These are phyloP conservation scores for Tolypocladium tundrense DNA, from an alignment of 2,329 filamentous ascomycete genomes.

Conservation along the genomic window DNA sequence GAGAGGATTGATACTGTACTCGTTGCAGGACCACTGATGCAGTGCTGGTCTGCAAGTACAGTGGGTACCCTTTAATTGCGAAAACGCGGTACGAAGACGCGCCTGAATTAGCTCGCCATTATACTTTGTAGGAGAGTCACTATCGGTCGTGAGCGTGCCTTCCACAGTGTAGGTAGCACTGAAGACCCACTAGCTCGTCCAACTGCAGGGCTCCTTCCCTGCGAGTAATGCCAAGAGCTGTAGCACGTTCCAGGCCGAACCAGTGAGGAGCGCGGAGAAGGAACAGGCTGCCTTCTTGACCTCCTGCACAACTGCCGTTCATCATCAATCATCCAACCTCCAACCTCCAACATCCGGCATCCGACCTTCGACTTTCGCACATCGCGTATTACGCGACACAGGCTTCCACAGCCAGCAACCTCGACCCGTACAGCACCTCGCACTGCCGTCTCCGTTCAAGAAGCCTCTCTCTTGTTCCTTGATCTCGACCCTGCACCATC, in stretches of 20 bases:
- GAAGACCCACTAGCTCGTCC: background rate
- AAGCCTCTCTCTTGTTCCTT: background rate
- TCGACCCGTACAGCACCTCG: background rate
- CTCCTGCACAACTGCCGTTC: background rate
- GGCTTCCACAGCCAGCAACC: background rate
- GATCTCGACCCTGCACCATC: background rate
- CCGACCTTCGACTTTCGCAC: constrained; percentile 1
- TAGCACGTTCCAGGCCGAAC: background rate
- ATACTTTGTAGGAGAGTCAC: too few species aligned
- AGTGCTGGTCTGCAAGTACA: too few species aligned
- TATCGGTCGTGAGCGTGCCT: background rate
- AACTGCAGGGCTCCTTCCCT: background rate
- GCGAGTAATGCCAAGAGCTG: background rate
- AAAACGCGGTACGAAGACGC: too few species aligned
- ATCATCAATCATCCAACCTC: background rate
- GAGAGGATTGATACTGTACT: background rate
- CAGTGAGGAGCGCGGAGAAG: background rate
- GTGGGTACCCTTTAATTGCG: too few species aligned
- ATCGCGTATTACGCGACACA: background rate
- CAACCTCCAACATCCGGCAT: background rate
- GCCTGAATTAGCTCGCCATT: too few species aligned
- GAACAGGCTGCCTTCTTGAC: background rate
- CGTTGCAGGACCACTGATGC: too few species aligned
- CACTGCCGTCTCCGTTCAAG: background rate
- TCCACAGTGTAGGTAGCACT: background rate